Conservation (phyloP, 352 stramenopile genomes). For the Lagenidium giganteum region DNA sequence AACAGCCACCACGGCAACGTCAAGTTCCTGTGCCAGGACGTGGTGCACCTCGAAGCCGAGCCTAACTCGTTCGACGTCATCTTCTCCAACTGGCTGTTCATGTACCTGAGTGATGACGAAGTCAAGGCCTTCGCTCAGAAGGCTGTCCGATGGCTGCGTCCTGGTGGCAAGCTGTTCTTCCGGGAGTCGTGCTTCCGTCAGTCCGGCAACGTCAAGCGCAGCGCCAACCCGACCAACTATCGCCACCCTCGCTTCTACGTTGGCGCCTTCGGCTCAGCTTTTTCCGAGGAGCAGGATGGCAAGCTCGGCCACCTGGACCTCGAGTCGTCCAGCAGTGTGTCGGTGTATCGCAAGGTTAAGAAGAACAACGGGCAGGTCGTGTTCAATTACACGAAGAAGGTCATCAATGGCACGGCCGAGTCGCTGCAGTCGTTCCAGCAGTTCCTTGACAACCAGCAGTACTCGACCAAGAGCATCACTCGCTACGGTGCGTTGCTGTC, state of each 20-base stretch:
- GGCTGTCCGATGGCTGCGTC: conserved; percentile 55
- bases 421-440: conserved; percentile 56
- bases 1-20: conserved; percentile 56
- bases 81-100: conserved; percentile 77
- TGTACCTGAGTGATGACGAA: conserved; percentile 63
- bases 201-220: conserved; percentile 55
- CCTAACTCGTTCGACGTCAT: conserved; percentile 63
- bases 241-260: conserved; percentile 66
- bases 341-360: conserved; percentile 69
- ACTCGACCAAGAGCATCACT: conserved; percentile 63
- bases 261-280: conserved; percentile 39
- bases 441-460: conserved; percentile 68
- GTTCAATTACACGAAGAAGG: conserved; percentile 58
- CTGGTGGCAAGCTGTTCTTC: conserved; percentile 62
- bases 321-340: conserved; percentile 60
- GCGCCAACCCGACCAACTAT: conserved; percentile 60
- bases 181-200: conserved; percentile 66
- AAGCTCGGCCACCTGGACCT: conserved; percentile 49
- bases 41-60: conserved; percentile 51
- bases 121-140: conserved; percentile 50
- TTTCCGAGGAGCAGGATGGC: conserved; percentile 32
- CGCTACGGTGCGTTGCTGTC: conserved; percentile 28
- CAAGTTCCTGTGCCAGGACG: conserved; percentile 60
- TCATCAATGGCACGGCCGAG: conserved; percentile 32
- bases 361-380: conserved; percentile 81